Conservation (phyloP, 2,329 filamentous ascomycete species). For the Xenoacremonium recifei region DNA sequence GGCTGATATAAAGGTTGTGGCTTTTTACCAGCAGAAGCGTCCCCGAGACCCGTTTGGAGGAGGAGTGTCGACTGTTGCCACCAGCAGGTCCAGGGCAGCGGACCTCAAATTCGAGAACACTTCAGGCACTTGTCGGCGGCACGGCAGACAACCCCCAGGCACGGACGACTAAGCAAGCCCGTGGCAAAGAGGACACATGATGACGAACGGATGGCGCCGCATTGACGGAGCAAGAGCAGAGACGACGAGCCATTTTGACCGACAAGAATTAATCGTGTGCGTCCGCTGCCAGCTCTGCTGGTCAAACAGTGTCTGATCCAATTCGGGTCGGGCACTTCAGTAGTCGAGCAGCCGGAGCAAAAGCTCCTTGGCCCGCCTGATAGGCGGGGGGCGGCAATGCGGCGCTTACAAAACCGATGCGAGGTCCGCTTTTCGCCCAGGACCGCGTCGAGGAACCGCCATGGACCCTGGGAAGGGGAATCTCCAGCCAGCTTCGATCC, state of each 20-base stretch:
- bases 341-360: constrained; percentile 31
- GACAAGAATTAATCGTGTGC: constrained; percentile 27
- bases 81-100: constrained; percentile 2
- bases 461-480: too few relatives aligned
- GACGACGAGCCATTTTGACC: constrained; percentile 31
- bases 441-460: not conserved
- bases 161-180: constrained; percentile 19
- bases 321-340: constrained; percentile 12
- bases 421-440: constrained; percentile 17
- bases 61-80: constrained; percentile 19
- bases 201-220: constrained; percentile 18
- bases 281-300: constrained; percentile 22
- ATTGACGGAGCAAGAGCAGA: constrained; percentile 12
- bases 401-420: constrained; percentile 28
- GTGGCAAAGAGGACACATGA: constrained; percentile 24
- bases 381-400: constrained; percentile 29
- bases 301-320: constrained; percentile 27
- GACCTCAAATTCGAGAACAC: not conserved
- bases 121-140: not conserved
- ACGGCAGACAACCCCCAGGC: too few relatives aligned
- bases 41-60: not conserved
- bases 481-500: too few relatives aligned
- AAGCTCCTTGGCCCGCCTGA: constrained; percentile 31
- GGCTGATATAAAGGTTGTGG: constrained; percentile 29
- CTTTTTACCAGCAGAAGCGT: constrained; percentile 6